These are phyloP conservation scores for Boletus rufocinnamomeus DNA, from an alignment of 768 basidiomycete genomes.

Conservation along the genomic window DNA sequence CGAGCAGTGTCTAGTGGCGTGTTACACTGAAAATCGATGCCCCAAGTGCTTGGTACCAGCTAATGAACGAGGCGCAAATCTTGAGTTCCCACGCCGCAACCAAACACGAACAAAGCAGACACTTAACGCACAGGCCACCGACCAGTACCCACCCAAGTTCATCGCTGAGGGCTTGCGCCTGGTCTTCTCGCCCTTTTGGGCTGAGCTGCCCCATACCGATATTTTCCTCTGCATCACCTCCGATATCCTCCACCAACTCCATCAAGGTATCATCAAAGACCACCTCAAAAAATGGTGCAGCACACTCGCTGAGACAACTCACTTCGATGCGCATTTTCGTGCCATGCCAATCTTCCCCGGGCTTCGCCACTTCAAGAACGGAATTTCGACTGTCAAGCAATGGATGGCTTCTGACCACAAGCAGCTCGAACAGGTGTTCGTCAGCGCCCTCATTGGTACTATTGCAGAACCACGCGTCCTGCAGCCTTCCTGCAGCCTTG, in stretches of 20 bases:
- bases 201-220: neutral
- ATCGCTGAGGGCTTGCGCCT: neutral
- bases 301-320: fast-evolving
- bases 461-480: too few relatives aligned
- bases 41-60: neutral
- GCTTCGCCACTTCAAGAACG: neutral
- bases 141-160: too few relatives aligned
- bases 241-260: neutral
- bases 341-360: neutral
- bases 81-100: neutral
- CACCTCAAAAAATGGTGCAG: too few relatives aligned
- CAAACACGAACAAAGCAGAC: neutral
- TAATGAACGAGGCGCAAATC: neutral
- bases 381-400: too few relatives aligned
- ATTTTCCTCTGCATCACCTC: neutral
- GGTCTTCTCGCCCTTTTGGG: conserved; percentile 7
- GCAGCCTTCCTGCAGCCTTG: too few relatives aligned
- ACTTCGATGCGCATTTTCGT: neutral
- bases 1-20: neutral
- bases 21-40: conserved; percentile 3
- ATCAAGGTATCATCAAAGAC: too few relatives aligned
- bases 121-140: neutral
- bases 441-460: too few relatives aligned
- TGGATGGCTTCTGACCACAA: too few relatives aligned
- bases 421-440: too few relatives aligned